A percentile compares a stretch with the other conserved stretches of the same genome.
Conservation (phyloP, 2,329 filamentous ascomycete species). For the Plectosphaerella cucumerina region DNA sequence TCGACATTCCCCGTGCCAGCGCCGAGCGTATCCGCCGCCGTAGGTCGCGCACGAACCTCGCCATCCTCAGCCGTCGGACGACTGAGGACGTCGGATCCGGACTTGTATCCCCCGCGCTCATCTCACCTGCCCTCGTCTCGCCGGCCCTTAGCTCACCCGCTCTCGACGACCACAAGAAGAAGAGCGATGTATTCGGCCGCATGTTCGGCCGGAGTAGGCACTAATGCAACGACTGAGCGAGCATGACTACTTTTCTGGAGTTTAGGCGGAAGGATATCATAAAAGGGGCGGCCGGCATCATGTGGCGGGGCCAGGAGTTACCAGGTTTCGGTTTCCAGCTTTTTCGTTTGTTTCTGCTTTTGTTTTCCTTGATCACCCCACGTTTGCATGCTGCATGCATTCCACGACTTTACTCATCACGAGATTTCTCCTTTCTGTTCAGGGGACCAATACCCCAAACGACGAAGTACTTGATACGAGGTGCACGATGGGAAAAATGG, state of each 20-base stretch:
- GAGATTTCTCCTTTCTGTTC: too few species aligned
- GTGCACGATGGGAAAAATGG: too few species aligned
- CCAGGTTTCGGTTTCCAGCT: background rate
- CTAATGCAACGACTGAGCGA: too few species aligned
- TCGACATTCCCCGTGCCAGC: background rate
- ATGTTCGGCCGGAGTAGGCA: slow-evolving; percentile 28
- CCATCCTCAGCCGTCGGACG: background rate
- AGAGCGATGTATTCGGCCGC: slow-evolving; percentile 30
- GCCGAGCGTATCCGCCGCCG: background rate
- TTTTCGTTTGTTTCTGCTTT: background rate
- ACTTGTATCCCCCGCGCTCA: too few species aligned
- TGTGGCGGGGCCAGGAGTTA: background rate
- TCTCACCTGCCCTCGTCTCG: too few species aligned
- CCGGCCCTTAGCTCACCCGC: too few species aligned
- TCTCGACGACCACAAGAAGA: background rate
- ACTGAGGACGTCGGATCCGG: background rate
- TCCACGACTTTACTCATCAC: too few species aligned
- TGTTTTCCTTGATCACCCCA: too few species aligned
- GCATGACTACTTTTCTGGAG: background rate
- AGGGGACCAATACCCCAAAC: too few species aligned
- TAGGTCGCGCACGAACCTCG: background rate
- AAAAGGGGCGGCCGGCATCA: background rate
- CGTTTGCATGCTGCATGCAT: too few species aligned
- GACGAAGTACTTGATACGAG: too few species aligned
- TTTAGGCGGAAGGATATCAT: background rate